These are phyloP conservation scores for Pseudomonodictys pantanalensis DNA, from an alignment of 495 filamentous ascomycete species.

Conservation along the genomic window DNA sequence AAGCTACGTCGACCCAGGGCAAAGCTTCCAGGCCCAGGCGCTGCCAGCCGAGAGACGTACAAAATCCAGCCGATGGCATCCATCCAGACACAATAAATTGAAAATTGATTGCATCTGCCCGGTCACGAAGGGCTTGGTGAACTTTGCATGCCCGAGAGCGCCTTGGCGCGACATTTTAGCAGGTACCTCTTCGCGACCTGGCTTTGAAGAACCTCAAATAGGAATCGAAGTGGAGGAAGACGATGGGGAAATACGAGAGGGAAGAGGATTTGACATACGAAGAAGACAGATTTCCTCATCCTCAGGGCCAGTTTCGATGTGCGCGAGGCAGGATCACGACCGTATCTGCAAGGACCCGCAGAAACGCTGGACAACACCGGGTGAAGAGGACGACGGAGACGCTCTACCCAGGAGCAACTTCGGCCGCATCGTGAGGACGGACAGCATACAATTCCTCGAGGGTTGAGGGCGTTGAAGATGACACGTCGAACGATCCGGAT, in stretches of 20 bases:
- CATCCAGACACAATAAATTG: conserved; percentile 17
- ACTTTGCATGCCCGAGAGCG: conserved; percentile 13
- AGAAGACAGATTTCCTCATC: conserved; percentile 25
- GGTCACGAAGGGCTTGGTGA: conserved; percentile 5
- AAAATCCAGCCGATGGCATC: conserved; percentile 8
- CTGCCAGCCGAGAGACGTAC: background rate
- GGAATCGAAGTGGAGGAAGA: background rate
- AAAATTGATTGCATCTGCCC: conserved; percentile 26
- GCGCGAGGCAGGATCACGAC: background rate
- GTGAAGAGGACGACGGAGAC: background rate
- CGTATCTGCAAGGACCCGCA: background rate
- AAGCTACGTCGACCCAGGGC: conserved; percentile 7
- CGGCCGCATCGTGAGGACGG: no score
- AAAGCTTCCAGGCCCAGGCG: conserved; percentile 26
- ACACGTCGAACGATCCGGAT: background rate
- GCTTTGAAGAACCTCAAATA: background rate
- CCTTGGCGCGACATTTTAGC: conserved; percentile 12
- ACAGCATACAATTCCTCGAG: no score
- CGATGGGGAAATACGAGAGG: conserved; percentile 11
- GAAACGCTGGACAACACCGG: background rate
- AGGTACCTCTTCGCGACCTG: conserved; percentile 1
- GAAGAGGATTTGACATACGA: conserved; percentile 4
- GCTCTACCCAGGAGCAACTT: no score
- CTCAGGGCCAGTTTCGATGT: conserved; percentile 4
- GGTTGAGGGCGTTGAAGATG: background rate